phyloP scores from a whole-genome alignment of 495 filamentous ascomycete genomes.

The Penicillium desertorum region DNA sequence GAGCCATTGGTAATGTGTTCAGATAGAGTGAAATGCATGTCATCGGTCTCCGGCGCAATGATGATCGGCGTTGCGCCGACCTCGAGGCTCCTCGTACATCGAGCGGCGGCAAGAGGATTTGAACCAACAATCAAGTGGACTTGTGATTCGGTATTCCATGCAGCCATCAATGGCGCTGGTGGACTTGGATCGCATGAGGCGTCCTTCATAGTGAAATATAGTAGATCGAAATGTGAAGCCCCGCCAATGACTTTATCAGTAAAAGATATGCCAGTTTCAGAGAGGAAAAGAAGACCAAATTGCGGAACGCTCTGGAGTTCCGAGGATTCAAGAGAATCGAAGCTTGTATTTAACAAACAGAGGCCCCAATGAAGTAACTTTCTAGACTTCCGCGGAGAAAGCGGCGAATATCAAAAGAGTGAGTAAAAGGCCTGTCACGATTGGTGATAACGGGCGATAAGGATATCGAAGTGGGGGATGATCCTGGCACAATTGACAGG shows the following conservation, averaged over 20 bases:
- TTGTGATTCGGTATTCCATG: conserved; percentile 71
- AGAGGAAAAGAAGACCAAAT: not conserved
- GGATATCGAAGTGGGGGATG: conserved; percentile 9
- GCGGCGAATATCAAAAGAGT: conserved; percentile 20
- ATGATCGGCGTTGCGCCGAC: conserved; percentile 85
- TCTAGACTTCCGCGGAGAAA: conserved; percentile 35
- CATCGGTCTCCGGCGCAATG: conserved; percentile 65
- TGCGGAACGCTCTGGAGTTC: not conserved
- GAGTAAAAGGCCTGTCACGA: conserved; percentile 27
- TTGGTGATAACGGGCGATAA: conserved; percentile 33
- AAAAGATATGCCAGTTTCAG: not conserved
- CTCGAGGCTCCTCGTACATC: conserved; percentile 75
- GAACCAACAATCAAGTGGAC: conserved; percentile 84
- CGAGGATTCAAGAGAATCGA: not conserved
- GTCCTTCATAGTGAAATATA: conserved; percentile 36
- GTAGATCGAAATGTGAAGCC: conserved; percentile 21
- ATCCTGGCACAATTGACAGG: not conserved
- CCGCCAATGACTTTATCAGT: conserved; percentile 16
- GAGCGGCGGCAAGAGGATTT: conserved; percentile 79
- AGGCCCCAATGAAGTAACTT: conserved; percentile 9
- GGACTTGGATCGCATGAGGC: conserved; percentile 25
- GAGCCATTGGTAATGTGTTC: conserved; percentile 70
- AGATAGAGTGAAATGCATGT: conserved; percentile 68
- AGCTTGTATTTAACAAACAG: conserved; percentile 3
- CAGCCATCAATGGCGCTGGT: conserved; percentile 64